Evolutionary conservation across 106 monocot genomes (phyloP), one percentile per base, ranked within the genome.

Genomic region (Amphibolis antarctica): DNA sequence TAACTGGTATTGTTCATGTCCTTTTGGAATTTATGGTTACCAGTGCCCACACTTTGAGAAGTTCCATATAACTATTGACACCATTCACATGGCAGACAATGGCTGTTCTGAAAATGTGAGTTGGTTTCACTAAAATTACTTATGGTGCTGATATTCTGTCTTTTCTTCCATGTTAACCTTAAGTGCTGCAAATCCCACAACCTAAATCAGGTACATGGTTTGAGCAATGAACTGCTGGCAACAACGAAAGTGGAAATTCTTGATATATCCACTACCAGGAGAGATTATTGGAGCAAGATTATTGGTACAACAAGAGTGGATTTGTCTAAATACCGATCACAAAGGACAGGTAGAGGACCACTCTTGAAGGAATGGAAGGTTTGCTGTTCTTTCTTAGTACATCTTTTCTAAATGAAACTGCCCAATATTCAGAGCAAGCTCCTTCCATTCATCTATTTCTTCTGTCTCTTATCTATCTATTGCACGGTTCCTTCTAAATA

Each of bases 71-170:
- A 85, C 69, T 5, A 75, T 82, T 45, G 85, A 85, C 43, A 85
- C 85, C 22, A 42, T 85, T 47, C 73, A 70, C n/a, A 78, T 73
- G 58, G 72, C 67, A 23, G 85, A 86, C 57, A 76, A 82, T 68
- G 82, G 85, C 43, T 82, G 76, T 43, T 79, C 78, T 44, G 71
- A 76, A 63, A 86, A 86, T 65, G 81, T 86, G 65, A 71, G 77
- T 71, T 27, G 14, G 11, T 27, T 27, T 58, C 58, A 6, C 29
- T 28, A n/a, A 58, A 14, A 28, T 58, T 28, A 4, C 24, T 15
- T 58, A 12, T 0, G 0, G 3, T n/a, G 15, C 54, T 55, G 23
- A 23, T 54, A 24, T 55, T 21, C 7, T 51, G 19, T 10, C 10
- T 19, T 53, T 53, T 53, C 23, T 24, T 2, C 11, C 22, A 53